phyloP scores from a whole-genome alignment of 1,139 yeast species.

The Taphrina populina region DNA sequence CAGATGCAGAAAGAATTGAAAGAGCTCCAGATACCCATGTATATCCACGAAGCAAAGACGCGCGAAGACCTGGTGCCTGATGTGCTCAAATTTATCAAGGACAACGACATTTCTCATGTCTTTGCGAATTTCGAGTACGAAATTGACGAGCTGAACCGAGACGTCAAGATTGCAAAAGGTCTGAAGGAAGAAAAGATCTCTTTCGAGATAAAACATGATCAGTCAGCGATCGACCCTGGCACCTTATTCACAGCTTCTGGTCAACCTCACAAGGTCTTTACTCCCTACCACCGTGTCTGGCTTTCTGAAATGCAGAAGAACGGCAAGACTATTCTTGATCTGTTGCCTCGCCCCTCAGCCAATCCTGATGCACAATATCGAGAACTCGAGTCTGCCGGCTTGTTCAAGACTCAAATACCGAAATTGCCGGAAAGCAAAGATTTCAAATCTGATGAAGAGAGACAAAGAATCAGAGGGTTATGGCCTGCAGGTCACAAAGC shows the following conservation, averaged over 20 bases:
- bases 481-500: slow-evolving; percentile 50
- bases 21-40: slow-evolving; percentile 49
- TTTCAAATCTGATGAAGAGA: slow-evolving; percentile 29
- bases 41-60: slow-evolving; percentile 46
- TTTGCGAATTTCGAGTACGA: slow-evolving; percentile 54
- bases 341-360: slow-evolving; percentile 39
- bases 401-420: slow-evolving; percentile 38
- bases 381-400: slow-evolving; percentile 34
- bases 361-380: slow-evolving; percentile 33
- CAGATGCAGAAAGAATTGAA: slow-evolving; percentile 45
- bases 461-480: slow-evolving; percentile 40
- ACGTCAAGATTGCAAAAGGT: slow-evolving; percentile 42
- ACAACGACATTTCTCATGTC: slow-evolving; percentile 45
- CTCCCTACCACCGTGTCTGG: slow-evolving; percentile 59
- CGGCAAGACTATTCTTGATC: slow-evolving; percentile 24
- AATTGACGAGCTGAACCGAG: slow-evolving; percentile 54
- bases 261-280: slow-evolving; percentile 54
- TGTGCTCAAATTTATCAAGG: slow-evolving; percentile 37
- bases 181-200: slow-evolving; percentile 40
- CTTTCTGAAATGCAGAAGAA: slow-evolving; percentile 40
- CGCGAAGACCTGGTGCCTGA: slow-evolving; percentile 40
- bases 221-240: slow-evolving; percentile 54
- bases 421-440: slow-evolving; percentile 37
- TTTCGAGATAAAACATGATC: slow-evolving; percentile 50
- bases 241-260: slow-evolving; percentile 50